Evolutionary conservation across 306 rosid species (phyloP), one percentile per base, ranked within the genome.

Genomic region (Quercus rubra): DNA sequence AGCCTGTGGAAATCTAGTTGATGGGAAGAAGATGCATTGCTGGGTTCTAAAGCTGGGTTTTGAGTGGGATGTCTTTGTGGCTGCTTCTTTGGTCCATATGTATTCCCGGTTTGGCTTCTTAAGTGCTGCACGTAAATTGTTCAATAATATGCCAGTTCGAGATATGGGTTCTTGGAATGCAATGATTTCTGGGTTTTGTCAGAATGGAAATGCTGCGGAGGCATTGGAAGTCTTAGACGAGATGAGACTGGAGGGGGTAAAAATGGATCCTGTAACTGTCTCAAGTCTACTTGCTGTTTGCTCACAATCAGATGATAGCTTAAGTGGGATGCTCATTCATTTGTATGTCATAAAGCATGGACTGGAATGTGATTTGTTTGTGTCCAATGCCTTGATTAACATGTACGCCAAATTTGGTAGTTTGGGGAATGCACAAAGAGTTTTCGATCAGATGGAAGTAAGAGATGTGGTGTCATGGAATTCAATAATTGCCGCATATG

Each of bases 401-500:
- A 82, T 85, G 88, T 87, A 87, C 23, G 81, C 91, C 73, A 87
- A 87, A 85, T 87, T 87, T 72, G 88, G 91, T 55, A 52, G 49
- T 63, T 72, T 87, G 78, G 80, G 25, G 51, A 31, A 82, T 66
- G 91, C 91, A 12, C 73, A 4, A 20, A 72, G 67, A 77, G 74
- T 80, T 75, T 87, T 85, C 74, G 56, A 80, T 68, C 74, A 84
- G 46, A 85, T 87, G 88, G 15, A 71, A 33, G 54, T 71, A 33
- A 80, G 77, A 55, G 91, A 87, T 83, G 41, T 87, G 74, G 85
- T 87, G n/a, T 85, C 91, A 27, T 87, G 87, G 91, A 87, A 87
- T 71, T 87, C 91, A 21, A 73, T 87, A 51, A 75, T 87, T 75
- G 77, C 88, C 5, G 84, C 91, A 23, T 75, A 41, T 57, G 91